Evolutionary conservation across 306 rosid genomes (phyloP).

Genomic region (Sphenostylis stenocarpa): DNA sequence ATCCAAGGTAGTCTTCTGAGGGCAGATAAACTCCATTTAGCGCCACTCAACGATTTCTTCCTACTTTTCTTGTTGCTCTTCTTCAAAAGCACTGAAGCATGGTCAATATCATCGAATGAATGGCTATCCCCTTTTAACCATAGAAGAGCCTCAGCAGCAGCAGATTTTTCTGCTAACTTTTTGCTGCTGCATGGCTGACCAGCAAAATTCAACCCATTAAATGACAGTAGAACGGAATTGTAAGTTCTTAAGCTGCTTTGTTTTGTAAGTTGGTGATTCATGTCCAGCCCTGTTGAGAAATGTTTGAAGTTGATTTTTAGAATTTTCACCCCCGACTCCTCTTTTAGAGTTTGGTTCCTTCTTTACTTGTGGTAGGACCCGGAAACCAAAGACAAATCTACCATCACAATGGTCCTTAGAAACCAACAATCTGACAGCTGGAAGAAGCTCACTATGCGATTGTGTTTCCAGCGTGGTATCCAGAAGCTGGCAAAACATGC

Average conservation of each 20-base stretch:
- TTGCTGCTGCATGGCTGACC: conserved; percentile 70
- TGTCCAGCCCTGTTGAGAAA: conserved; percentile 83
- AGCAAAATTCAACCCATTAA: conserved; percentile 79
- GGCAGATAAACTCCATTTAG: conserved; percentile 60
- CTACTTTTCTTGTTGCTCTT: conserved; percentile 54
- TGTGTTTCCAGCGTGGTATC: conserved; percentile 66
- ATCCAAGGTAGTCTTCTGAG: conserved; percentile 25
- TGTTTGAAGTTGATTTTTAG: conserved; percentile 69
- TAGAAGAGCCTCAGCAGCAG: conserved; percentile 81
- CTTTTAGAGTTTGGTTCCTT: conserved; percentile 41
- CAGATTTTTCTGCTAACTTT: conserved; percentile 84
- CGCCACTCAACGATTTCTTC: conserved; percentile 42
- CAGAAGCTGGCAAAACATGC: conserved; percentile 64
- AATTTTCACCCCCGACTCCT: conserved; percentile 50
- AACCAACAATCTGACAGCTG: conserved; percentile 78
- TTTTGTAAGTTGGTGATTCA: conserved; percentile 72
- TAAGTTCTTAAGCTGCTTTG: conserved; percentile 64
- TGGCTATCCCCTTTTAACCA: conserved; percentile 80
- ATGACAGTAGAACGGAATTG: conserved; percentile 80
- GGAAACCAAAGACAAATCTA: conserved; percentile 72
- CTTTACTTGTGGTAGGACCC: conserved; percentile 45
- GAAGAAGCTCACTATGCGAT: conserved; percentile 59
- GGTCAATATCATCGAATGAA: conserved; percentile 50
- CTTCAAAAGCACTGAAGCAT: conserved; percentile 63
- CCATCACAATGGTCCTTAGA: conserved; percentile 87